These are phyloP conservation scores for Nicotiana tomentosiformis DNA, from an alignment of 257 asterid genomes.

Conservation along the genomic window DNA sequence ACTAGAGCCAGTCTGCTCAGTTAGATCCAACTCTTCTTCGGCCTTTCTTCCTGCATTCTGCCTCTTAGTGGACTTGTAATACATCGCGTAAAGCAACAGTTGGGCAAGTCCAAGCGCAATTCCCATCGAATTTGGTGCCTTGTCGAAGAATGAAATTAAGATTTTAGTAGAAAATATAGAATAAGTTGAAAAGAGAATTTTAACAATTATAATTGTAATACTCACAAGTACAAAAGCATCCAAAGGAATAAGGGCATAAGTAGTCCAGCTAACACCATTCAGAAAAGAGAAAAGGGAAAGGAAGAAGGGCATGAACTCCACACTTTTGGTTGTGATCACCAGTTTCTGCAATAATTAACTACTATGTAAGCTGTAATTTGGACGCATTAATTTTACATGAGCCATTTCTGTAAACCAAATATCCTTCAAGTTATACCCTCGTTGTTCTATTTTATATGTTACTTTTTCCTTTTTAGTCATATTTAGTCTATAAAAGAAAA, in stretches of 20 bases:
- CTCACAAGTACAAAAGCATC: constrained; percentile 69
- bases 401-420: no score
- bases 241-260: constrained; percentile 53
- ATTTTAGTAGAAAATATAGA: no score
- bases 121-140: constrained; percentile 80
- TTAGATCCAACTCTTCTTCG: background rate
- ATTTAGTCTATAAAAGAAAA: no score
- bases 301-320: constrained; percentile 86
- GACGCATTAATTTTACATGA: no score
- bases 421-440: no score
- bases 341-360: constrained; percentile 47
- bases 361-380: no score
- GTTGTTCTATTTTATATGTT: no score
- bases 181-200: no score
- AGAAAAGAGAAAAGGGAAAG: constrained; percentile 65
- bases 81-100: constrained; percentile 51
- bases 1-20: background rate
- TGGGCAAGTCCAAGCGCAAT: constrained; percentile 63
- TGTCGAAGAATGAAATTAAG: background rate
- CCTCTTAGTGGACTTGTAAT: constrained; percentile 50
- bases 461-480: no score
- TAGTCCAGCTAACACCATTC: constrained; percentile 74
- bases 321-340: constrained; percentile 73
- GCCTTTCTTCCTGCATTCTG: background rate
- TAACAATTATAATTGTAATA: background rate